Evolutionary conservation across 2,329 filamentous ascomycete genomes (phyloP), one percentile per base, ranked within the genome.

Genomic region (Neonectria sp.): DNA sequence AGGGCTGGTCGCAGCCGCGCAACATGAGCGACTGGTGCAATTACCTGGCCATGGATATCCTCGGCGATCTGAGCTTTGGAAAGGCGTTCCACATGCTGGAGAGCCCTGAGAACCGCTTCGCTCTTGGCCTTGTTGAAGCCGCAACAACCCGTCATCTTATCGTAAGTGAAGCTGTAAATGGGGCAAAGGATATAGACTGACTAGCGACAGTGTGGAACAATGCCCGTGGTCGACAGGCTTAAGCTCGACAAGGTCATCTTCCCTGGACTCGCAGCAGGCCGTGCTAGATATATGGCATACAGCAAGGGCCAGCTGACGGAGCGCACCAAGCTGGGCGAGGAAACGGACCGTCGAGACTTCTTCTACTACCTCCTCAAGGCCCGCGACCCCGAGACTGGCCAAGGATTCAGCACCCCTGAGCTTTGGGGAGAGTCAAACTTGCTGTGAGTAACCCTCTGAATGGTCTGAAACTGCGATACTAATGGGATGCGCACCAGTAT

Each of bases 341-440:
- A 88, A 70, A 90, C 87, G 55, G 90, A 89, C 73, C 90, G 91
- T 37, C 89, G 91, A 63, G 92, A 94, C 77, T 93, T 94, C 82
- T 93, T 94, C 82, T 91, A 93, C 80, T 90, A 93, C 78, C 86
- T 94, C 12, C 86, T 94, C 67, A 91, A 90, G 75, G 91, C 92
- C 8, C 88, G 88, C 45, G 92, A 94, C 71, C 91, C 91, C 13
- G 91, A 93, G 76, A 93, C 91, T 0, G 91, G 91, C 59, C 85
- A 88, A 64, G 90, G 90, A 1, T 91, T 93, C 75, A 86, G 84
- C 46, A 90, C 85, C 3, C 86, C 88, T 0, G 91, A 93, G 75
- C 86, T 93, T 27, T 92, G 91, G 90, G 89, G 86, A 56, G 91
- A 93, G 77, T 91, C 90, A 9, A 92, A 93, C 76, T 80, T 92